Evolutionary conservation across 2,329 filamentous ascomycete genomes (phyloP), one percentile per base, ranked within the genome.

Genomic region (Ramularia collo-cygni): DNA sequence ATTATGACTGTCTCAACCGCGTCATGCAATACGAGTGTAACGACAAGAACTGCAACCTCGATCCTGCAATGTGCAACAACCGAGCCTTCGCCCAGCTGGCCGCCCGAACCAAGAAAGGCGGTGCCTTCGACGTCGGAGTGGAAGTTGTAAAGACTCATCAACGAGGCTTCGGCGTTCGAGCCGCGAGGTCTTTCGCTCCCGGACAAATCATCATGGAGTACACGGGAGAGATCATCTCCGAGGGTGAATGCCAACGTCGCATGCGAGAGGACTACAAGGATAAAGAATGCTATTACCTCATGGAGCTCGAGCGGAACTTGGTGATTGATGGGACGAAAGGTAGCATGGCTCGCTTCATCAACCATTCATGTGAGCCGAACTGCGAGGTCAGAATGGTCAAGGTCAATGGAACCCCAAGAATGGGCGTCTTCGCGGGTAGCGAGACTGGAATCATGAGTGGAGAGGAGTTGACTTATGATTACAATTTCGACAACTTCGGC

Each of bases 11-110:
- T 64, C 85, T 95, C 59, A 98, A 98, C 62, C 76, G 88, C 47
- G 88, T 88, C 62, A 96, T 96, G 88, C 80, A 94, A 40, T 96
- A 95, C 62, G 92, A 98, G 66, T 98, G 92, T 61, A 87, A 96
- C 61, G 76, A 83, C 33, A 81, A 75, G 42, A 98, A 95, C 61
- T 98, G 92, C 69, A 84, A 81, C 43, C 69, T 90, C 12, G 83
- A 83, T 28, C 71, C 76, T n/a, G 74, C 78, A 14, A 59, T 71
- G 35, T 98, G 92, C 63, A 79, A 77, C 17, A 98, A 98, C 60
- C 85, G 92, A 18, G 83, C 84, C 15, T 98, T 98, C 64, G 80
- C 85, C 19, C 78, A 83, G 46, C 72, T 98, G 28, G 79, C 79
- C 26, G 75, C 79, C 45, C 81, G 92, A 37, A 79, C 77, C 31